These are phyloP conservation scores for Patellifolia procumbens DNA, from an alignment of 179 eudicot genomes.

Conservation along the genomic window DNA sequence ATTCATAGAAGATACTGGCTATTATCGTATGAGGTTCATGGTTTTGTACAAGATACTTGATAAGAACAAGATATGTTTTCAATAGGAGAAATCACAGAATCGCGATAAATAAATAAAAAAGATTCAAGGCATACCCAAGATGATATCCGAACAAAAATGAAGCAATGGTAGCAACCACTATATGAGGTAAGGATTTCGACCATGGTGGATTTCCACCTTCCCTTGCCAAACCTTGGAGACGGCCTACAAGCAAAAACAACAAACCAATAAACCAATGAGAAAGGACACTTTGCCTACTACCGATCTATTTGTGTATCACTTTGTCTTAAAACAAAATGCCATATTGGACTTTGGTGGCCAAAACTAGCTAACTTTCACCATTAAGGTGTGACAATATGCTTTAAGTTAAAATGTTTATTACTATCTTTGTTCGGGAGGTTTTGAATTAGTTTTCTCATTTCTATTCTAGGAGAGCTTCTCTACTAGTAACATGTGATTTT, in stretches of 20 bases:
- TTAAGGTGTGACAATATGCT: not conserved
- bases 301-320: not conserved
- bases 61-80: not conserved
- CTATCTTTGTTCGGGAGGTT: too few species aligned
- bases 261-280: constrained; percentile 12
- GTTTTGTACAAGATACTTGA: not conserved
- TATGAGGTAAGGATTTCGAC: constrained; percentile 73
- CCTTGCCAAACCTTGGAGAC: constrained; percentile 44
- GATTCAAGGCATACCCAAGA: constrained; percentile 60
- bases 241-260: constrained; percentile 40
- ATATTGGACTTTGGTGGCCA: not conserved
- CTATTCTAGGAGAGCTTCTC: too few species aligned
- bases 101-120: not conserved
- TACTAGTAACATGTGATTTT: too few species aligned
- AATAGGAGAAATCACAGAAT: not conserved
- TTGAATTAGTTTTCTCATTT: too few species aligned
- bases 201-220: constrained; percentile 70
- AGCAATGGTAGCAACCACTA: constrained; percentile 70
- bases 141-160: constrained; percentile 88
- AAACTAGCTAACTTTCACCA: not conserved
- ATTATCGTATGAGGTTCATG: not conserved
- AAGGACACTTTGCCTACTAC: not conserved
- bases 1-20: too few species aligned
- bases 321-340: not conserved
- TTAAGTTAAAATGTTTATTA: not conserved